Evolutionary conservation across 2,329 filamentous ascomycete species (phyloP).

Genomic region (Trichoderma polysporum): DNA sequence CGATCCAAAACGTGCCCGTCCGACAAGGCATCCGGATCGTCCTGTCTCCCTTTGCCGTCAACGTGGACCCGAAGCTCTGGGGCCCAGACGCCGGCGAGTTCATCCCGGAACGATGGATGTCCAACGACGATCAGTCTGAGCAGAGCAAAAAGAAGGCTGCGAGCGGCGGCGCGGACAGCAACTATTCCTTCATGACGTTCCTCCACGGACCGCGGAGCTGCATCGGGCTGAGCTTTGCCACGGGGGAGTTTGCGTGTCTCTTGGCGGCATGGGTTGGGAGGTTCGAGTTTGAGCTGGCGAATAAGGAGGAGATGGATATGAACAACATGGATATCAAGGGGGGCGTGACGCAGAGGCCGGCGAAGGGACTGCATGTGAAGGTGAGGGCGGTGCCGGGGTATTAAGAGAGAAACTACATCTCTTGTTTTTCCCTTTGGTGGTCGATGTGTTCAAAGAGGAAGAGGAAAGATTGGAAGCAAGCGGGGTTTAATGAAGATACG

Average conservation of each 20-base stretch:
- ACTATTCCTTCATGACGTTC: conserved; percentile 79
- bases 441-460: no score
- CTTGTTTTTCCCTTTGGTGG: no score
- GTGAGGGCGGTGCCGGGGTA: conserved; percentile 67
- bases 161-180: conserved; percentile 70
- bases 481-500: no score
- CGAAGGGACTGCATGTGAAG: conserved; percentile 68
- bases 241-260: conserved; percentile 80
- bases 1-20: conserved; percentile 62
- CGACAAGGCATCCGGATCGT: conserved; percentile 70
- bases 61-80: conserved; percentile 70
- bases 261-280: conserved; percentile 73
- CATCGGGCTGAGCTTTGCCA: conserved; percentile 79
- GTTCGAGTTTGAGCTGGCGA: conserved; percentile 62
- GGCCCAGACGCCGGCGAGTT: conserved; percentile 72
- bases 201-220: conserved; percentile 83
- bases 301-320: conserved; percentile 64
- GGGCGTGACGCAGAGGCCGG: conserved; percentile 70
- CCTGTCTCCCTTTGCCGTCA: conserved; percentile 65
- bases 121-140: conserved; percentile 33
- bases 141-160: conserved; percentile 45
- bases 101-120: conserved; percentile 75
- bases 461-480: background rate
- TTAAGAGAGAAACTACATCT: conserved; percentile 27
- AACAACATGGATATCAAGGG: conserved; percentile 65